phyloP scores from a whole-genome alignment of 192 early-diverging fungal genomes.

The Helicostylum pulchrum region DNA sequence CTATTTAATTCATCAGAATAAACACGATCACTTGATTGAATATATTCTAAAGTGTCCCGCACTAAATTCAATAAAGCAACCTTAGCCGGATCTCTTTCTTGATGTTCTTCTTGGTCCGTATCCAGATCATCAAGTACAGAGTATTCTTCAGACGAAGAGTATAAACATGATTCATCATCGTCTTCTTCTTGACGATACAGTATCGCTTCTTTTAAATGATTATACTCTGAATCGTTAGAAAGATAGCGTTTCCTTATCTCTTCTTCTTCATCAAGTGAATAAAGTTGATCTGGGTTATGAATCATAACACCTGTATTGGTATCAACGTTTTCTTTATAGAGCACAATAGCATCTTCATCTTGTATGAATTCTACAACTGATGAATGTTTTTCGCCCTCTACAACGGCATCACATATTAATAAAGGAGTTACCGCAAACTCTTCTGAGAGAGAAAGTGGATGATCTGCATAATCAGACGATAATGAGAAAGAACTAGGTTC shows the following conservation, averaged over 20 bases:
- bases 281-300: background rate
- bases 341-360: background rate
- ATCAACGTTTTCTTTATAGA: background rate
- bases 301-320: background rate
- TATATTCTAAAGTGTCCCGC: constrained; percentile 18
- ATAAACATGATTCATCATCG: too few relatives aligned
- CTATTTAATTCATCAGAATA: constrained; percentile 3
- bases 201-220: background rate
- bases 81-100: background rate
- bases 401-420: too few relatives aligned
- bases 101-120: background rate
- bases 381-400: background rate
- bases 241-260: background rate
- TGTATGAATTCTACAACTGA: too few relatives aligned
- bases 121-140: too few relatives aligned
- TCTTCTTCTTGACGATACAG: constrained; percentile 4
- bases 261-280: background rate
- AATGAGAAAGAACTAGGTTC: background rate
- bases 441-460: background rate
- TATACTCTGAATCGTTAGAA: background rate
- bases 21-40: background rate
- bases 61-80: constrained; percentile 5
- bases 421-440: background rate
- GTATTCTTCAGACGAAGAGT: constrained; percentile 3
- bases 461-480: background rate